Evolutionary conservation across 2,329 filamentous ascomycete genomes (phyloP).

Genomic region (Bipolaris zeicola): DNA sequence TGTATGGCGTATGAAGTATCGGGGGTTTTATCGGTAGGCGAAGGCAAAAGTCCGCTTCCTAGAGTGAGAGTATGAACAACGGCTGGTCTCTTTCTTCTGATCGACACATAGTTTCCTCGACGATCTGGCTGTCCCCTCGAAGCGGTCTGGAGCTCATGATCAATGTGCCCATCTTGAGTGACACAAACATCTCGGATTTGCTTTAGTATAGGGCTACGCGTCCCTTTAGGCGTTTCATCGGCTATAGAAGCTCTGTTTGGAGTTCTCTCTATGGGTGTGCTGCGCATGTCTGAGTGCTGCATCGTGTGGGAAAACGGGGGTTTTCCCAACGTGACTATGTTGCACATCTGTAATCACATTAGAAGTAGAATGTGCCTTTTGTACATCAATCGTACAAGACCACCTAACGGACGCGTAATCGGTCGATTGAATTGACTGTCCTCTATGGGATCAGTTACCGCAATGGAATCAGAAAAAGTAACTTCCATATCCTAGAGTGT

Average conservation of each 20-base stretch:
- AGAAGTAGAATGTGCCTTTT: not conserved
- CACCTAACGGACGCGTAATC: no score
- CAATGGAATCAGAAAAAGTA: constrained; percentile 11
- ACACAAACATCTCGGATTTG: not conserved
- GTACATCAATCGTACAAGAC: not conserved
- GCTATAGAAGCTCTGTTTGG: not conserved
- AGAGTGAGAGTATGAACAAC: constrained; percentile 10
- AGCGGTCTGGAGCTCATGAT: constrained; percentile 11
- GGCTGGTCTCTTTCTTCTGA: not conserved
- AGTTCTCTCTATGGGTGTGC: not conserved
- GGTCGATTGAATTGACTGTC: constrained; percentile 22
- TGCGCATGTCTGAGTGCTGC: not conserved
- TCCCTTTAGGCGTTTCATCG: not conserved
- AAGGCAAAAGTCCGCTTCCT: constrained; percentile 10
- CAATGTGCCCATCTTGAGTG: constrained; percentile 21
- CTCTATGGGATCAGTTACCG: constrained; percentile 33
- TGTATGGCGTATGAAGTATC: not conserved
- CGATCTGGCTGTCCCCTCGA: not conserved
- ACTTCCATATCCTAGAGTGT: constrained; percentile 21
- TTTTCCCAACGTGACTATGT: not conserved
- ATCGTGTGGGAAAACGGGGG: not conserved
- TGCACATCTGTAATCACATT: not conserved
- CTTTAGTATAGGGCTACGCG: not conserved
- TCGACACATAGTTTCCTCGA: not conserved
- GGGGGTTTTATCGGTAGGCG: not conserved